Percentiles rank a stretch among this genome's conserved stretches.
These are phyloP conservation scores for Mycena chlorophos DNA, from an alignment of 768 basidiomycete genomes.

Conservation along the genomic window DNA sequence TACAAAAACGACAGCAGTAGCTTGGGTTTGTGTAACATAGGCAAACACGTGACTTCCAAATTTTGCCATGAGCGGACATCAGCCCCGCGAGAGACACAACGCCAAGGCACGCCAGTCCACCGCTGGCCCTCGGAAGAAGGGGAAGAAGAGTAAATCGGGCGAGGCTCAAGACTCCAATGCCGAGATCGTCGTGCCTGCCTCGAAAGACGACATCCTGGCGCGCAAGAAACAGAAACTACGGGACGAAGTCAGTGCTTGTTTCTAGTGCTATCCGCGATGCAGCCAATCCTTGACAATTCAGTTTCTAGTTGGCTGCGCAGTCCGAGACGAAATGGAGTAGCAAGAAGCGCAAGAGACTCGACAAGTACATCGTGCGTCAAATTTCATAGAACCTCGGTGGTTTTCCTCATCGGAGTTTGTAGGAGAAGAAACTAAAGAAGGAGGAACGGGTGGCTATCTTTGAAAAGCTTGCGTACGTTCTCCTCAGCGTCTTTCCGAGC, in stretches of 20 bases:
- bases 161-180: slow-evolving; percentile 55
- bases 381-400: neutral
- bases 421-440: slow-evolving; percentile 93
- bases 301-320: slow-evolving; percentile 44
- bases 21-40: too few species aligned
- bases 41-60: too few species aligned
- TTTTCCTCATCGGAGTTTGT: slow-evolving; percentile 8
- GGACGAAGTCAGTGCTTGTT: slow-evolving; percentile 56
- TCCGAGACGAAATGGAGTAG: slow-evolving; percentile 71
- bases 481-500: neutral
- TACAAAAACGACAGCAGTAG: too few species aligned
- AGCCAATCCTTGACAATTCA: slow-evolving; percentile 10
- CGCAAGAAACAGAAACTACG: slow-evolving; percentile 60
- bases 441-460: slow-evolving; percentile 79
- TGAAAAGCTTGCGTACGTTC: slow-evolving; percentile 76
- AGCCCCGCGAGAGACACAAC: slow-evolving; percentile 44
- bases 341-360: slow-evolving; percentile 87
- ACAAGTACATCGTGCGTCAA: slow-evolving; percentile 82
- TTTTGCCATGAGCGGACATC: neutral
- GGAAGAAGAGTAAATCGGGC: slow-evolving; percentile 40
- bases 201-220: slow-evolving; percentile 57
- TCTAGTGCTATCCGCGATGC: neutral
- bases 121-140: slow-evolving; percentile 64
- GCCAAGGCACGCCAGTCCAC: slow-evolving; percentile 67
- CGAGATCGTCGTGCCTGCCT: slow-evolving; percentile 57